Evolutionary conservation across 2,329 filamentous ascomycete genomes (phyloP), one percentile per base, ranked within the genome.

Genomic region (Aspergillus brasiliensis): DNA sequence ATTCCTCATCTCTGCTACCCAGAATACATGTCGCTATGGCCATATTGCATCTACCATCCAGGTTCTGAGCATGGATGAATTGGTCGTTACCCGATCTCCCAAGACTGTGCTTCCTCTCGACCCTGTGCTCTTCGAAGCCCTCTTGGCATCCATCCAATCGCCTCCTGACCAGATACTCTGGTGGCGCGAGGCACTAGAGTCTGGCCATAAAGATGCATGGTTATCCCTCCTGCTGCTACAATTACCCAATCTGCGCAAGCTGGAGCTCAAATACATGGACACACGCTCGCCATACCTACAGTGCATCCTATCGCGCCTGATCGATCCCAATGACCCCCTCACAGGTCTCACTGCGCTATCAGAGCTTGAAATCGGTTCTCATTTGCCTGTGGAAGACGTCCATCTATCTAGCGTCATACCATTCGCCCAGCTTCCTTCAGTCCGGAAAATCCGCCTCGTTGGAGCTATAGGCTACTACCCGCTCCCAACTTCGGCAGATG

Each of bases 101-200:
- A 8, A 23, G 7, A 13, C 7, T 5, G 4, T 21, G 13, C 23
- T 47, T 13, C 23, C 44, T 13, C 10, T 21, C 3, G 44, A 47
- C 13, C 11, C 21, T 21, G 44, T 47, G 44, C 23, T 27, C 44
- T 11, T 47, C 5, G 21, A 27, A 27, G 23, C 44, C 44, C 44
- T 47, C 11, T 13, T 47, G 44, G 21, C 25, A 27, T 8, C 44
- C 11, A 11, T 13, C 11, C 11, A 47, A 10, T 3, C 23, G 13
- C 15, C 19, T 56, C 57, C 42, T 34, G 44, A 51, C 44, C 31
- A 59, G 42, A 27, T 40, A 47, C 46, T 19, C 23, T 54, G 15
- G 51, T 54, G 37, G 37, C 34, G 51, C 2, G 21, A 47, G 25
- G 44, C 23, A 5, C 44, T 47, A 21, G 21, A 27, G 2, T 21